Evolutionary conservation across 129 eudicot species (phyloP), one percentile per base, ranked within the genome.

Genomic region (Daucus carota): DNA sequence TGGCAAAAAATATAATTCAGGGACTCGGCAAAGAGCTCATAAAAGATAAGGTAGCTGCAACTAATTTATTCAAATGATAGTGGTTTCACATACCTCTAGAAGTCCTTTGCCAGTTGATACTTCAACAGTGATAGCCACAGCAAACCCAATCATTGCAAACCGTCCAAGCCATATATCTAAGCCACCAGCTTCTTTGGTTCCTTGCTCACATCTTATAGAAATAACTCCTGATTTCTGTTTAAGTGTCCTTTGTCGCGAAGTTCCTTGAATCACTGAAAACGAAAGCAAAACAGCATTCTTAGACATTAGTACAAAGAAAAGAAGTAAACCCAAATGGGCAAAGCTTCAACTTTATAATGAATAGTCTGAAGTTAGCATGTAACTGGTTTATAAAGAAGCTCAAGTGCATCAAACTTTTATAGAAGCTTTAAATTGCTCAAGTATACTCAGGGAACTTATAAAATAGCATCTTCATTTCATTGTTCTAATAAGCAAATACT

Each of bases 101-200:
- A 94, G 97, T 71, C 98, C 98, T 82, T 94, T 91, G 73, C 98
- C 98, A 6, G 98, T 91, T 78, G 89, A 83, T 78, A 94, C 54
- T 87, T 91, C 98, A 76, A 91, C 89, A 69, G 81, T 83, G 57
- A 94, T 74, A 24, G 97, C 97, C 22, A 80, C 90, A 3, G 96
- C 97, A 86, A 94, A 94, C 8, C 98, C 98, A 80, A 87, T 4
- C 96, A 94, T 94, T 71, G 96, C 98, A 54, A 83, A 40, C 29
- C 97, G 89, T 28, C 97, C 97, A 16, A 94, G 91, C 98, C 98
- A 94, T 76, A 91, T 89, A 82, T 94, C 96, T 77, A 94, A 78
- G 74, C 97, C 80, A 34, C 48, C 86, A 10, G 88, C 90, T 5
- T 77, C 91, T 81, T 88, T 86, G 32, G 90, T 75, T 77, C 90